phyloP scores from a whole-genome alignment of 768 basidiomycete genomes.

The Thelephora aurantiotincta region DNA sequence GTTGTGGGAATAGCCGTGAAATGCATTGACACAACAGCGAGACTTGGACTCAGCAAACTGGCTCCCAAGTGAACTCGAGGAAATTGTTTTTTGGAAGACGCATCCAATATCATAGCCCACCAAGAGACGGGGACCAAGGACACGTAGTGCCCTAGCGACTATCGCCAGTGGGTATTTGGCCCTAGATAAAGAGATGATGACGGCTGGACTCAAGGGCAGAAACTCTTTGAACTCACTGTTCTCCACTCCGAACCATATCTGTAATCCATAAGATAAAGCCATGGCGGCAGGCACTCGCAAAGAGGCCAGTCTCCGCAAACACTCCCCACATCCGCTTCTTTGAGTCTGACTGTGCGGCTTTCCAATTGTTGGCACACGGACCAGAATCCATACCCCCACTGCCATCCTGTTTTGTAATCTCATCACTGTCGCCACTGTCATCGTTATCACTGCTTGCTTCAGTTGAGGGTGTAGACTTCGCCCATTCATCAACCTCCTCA shows the following conservation, averaged over 20 bases:
- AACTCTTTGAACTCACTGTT: conserved; percentile 8
- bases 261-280: conserved; percentile 9
- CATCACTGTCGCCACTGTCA: too few species aligned
- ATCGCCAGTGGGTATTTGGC: conserved; percentile 12
- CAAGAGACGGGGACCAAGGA: background rate
- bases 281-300: conserved; percentile 15
- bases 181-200: conserved; percentile 3
- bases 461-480: too few species aligned
- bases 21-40: conserved; percentile 12
- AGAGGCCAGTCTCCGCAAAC: conserved; percentile 24
- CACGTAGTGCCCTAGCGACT: conserved; percentile 1
- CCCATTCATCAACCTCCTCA: conserved; percentile 16
- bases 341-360: conserved; percentile 14
- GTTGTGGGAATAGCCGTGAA: conserved; percentile 23
- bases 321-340: conserved; percentile 21
- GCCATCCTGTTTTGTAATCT: too few species aligned
- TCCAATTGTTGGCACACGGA: conserved; percentile 19
- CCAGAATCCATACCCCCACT: background rate
- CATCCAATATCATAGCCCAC: conserved; percentile 12
- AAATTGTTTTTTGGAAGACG: conserved; percentile 5
- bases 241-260: conserved; percentile 8
- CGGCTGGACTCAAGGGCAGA: background rate
- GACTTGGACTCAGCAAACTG: background rate
- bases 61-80: conserved; percentile 4
- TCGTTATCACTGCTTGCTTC: conserved; percentile 4